phyloP scores from a whole-genome alignment of 2,329 filamentous ascomycete genomes.

The Phoma herbarum region DNA sequence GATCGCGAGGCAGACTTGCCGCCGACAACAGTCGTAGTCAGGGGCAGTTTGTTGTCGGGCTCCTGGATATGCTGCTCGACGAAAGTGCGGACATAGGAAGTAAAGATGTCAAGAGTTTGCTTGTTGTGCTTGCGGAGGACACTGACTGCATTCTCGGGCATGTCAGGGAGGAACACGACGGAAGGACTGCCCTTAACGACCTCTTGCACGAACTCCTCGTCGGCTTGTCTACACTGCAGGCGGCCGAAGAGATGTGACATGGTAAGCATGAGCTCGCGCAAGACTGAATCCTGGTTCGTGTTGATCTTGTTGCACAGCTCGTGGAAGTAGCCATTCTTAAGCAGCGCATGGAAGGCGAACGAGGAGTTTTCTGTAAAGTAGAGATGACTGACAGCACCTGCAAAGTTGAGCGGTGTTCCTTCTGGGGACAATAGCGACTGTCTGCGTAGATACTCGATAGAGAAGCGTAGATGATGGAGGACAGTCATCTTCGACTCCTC shows the following conservation, averaged over 20 bases:
- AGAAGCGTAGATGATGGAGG: constrained; percentile 80
- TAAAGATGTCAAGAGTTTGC: constrained; percentile 72
- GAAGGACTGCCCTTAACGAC: constrained; percentile 67
- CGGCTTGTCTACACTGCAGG: constrained; percentile 58
- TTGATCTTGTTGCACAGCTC: constrained; percentile 67
- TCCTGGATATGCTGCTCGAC: constrained; percentile 68
- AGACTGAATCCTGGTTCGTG: constrained; percentile 58
- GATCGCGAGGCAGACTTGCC: constrained; percentile 36
- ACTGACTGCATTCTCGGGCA: constrained; percentile 66
- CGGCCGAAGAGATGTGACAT: constrained; percentile 77
- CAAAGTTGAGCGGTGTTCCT: constrained; percentile 76
- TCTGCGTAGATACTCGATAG: constrained; percentile 78
- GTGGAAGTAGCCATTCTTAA: constrained; percentile 76
- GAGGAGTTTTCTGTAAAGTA: constrained; percentile 80
- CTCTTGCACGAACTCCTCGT: constrained; percentile 58
- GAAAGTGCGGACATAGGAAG: constrained; percentile 73
- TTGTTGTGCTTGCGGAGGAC: constrained; percentile 70
- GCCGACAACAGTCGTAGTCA: constrained; percentile 62
- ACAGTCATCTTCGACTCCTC: constrained; percentile 73
- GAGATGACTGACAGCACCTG: constrained; percentile 73
- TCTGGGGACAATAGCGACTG: constrained; percentile 69
- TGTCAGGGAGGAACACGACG: constrained; percentile 68
- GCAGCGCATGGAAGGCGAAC: constrained; percentile 78
- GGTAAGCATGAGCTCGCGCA: constrained; percentile 71
- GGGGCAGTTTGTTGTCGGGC: constrained; percentile 66